Percentiles rank a stretch among this genome's conserved stretches.
Evolutionary conservation across 2,329 filamentous ascomycete genomes (phyloP).

Genomic region (Cladosporium oxysporum): DNA sequence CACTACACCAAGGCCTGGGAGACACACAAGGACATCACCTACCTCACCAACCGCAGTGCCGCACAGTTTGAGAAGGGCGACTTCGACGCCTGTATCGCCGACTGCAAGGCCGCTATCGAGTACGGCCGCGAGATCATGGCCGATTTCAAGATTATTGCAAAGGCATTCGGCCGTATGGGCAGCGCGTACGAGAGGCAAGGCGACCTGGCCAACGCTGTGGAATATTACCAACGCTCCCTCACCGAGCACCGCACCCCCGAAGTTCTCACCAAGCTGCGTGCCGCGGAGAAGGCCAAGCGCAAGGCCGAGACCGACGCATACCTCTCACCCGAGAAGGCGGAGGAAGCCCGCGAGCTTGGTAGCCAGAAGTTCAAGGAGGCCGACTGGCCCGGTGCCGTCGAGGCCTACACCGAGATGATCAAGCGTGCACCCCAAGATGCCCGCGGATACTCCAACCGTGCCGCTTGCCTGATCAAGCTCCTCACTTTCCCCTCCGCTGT

Average conservation of each 20-base stretch:
- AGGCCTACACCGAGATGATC: conserved; percentile 93
- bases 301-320: conserved; percentile 77
- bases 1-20: conserved; percentile 98
- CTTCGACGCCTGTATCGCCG: conserved; percentile 80
- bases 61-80: conserved; percentile 97
- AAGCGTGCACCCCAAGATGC: conserved; percentile 93
- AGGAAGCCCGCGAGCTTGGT: conserved; percentile 90
- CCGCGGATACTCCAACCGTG: conserved; percentile 94
- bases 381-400: conserved; percentile 93
- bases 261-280: conserved; percentile 86
- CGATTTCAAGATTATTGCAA: conserved; percentile 97
- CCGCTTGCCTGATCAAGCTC: conserved; percentile 93
- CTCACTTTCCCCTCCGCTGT: conserved; percentile 93
- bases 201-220: conserved; percentile 75
- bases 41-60: conserved; percentile 93
- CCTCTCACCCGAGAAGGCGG: conserved; percentile 86
- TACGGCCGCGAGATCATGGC: conserved; percentile 87
- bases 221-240: conserved; percentile 89
- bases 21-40: conserved; percentile 91
- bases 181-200: conserved; percentile 89
- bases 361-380: conserved; percentile 97
- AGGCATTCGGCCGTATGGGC: conserved; percentile 94
- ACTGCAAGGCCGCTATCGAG: conserved; percentile 84
- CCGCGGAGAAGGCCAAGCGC: conserved; percentile 82
- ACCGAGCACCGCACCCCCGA: conserved; percentile 97